Evolutionary conservation across 1,284 basidiomycete species (phyloP), one percentile per base, ranked within the genome.

Genomic region (Cryptococcus jaspeensis): DNA sequence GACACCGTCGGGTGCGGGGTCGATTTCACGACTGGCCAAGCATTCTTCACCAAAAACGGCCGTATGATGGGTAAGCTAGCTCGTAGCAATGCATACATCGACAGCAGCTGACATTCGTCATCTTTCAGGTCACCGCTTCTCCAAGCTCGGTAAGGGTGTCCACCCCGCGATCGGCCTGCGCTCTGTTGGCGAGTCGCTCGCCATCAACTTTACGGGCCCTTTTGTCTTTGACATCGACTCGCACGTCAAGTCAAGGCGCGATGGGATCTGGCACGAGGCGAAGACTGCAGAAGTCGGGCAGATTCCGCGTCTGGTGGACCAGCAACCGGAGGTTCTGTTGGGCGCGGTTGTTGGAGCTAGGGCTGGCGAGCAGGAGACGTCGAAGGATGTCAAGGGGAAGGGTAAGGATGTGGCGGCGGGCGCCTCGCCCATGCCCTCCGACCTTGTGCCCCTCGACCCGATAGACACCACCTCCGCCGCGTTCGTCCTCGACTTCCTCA

Each of bases 21-120:
- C 57, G 91, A 96, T 76, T 93, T 90, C 69, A 87, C 85, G 22
- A 84, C 83, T 13, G 81, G 87, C 55, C 82, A 82, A 56, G 87
- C 86, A 0, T 96, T 97, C 78, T 95, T 88, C 73, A 96, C 93
- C 22, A 92, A 89, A 79, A 95, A 95, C 63, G 90, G 90, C 15
- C 76, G 79, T 38, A 81, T 89, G 59, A 80, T 94, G 49, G 89
- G 92, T 88, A 75, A 53, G 80, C 68, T 38, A 35, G 18, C 42
- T 18, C 32, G 16, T 28, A 11, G 28, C 28, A 9, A 32, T 32
- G 28, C 4, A 32, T 5, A 32, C 28, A 32, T 9, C 9, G 28
- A 9, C 4, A 32, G 28, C 28, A 9, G 28, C 41, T 43, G 9
- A 22, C 53, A 50, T 20, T 51, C 37, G 15, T 42, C 28, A 28